Base-by-base conservation (phyloP, 1,284 basidiomycete genomes). In the Moesziomyces antarcticus region DNA sequence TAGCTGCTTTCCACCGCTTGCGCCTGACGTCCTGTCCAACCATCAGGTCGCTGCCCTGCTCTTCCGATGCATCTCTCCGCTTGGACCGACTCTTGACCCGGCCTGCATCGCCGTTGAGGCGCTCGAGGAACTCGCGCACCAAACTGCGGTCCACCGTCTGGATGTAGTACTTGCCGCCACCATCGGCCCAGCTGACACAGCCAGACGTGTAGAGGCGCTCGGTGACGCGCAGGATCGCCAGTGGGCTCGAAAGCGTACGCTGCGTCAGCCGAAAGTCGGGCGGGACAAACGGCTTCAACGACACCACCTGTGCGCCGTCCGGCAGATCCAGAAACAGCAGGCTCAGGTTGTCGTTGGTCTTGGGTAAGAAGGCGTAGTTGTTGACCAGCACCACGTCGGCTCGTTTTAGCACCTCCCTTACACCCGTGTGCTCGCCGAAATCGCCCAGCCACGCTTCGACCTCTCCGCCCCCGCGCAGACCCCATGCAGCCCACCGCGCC, bases 331-430 rank as follows among this genome's bases (percentile, higher is more conserved):
- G 83, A 78, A 89, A 89, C 46, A 87, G 81, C 30, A 87, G 80
- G 5, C 86, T 86, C 16, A 89, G 84, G 24, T 85, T 84, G 35
- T 86, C 85, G 78, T 88, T 89, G 13, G 88, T 85, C 3, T 82
- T 72, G 0, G 88, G 85, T 1, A 87, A 85, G 80, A 83, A 83
- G 1, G 82, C 82, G 56, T 83, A 83, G 67, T 88, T 88, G 82
- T 89, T 89, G 64, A 88, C 87, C 43, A 88, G 80, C 74, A 89
- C 86, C 0, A 88, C 85, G 76, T 88, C 87, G 1, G 88, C 87
- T 27, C 84, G 75, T 24, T 81, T 73, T 22, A 88, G 68, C 21
- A 85, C 76, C 18, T 64, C 56, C 69, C 82, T 3, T 64, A 85
- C 25, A 83, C 84, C 30, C 73, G 76, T 16, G 61, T 85, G 72